phyloP scores from a whole-genome alignment of 441 rosid genomes.

The Adansonia rubrostipa region DNA sequence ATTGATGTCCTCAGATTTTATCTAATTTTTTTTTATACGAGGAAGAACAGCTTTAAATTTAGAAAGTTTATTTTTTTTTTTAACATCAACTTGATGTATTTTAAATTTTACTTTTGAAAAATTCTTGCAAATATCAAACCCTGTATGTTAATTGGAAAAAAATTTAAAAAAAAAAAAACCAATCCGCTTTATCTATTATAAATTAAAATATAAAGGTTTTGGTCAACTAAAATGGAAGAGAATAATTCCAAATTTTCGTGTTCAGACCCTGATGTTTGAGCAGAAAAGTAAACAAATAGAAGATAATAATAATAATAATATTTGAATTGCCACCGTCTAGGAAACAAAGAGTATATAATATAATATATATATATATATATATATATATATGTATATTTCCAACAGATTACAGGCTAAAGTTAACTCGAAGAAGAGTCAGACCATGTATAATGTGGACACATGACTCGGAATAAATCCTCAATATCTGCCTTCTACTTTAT shows the following conservation, averaged over 20 bases:
- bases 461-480: not conserved
- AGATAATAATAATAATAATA: not conserved
- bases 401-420: not conserved
- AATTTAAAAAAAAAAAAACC: too few species aligned
- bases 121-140: too few species aligned
- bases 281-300: not conserved
- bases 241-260: not conserved
- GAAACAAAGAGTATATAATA: not conserved
- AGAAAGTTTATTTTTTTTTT: too few species aligned
- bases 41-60: too few species aligned
- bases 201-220: not conserved
- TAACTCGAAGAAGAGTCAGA: not conserved
- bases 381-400: not conserved
- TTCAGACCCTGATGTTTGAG: not conserved
- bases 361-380: too few species aligned
- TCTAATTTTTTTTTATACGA: too few species aligned
- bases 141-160: too few species aligned
- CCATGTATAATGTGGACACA: not conserved
- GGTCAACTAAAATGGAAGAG: not conserved
- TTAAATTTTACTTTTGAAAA: not conserved
- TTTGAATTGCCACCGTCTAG: not conserved
- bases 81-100: not conserved
- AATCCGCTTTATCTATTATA: not conserved
- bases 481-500: too few species aligned
- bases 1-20: too few species aligned